A percentile compares a stretch with the other conserved stretches of the same genome.
These are phyloP conservation scores for Solanum commersonii DNA, from an alignment of 257 asterid species.

Conservation along the genomic window DNA sequence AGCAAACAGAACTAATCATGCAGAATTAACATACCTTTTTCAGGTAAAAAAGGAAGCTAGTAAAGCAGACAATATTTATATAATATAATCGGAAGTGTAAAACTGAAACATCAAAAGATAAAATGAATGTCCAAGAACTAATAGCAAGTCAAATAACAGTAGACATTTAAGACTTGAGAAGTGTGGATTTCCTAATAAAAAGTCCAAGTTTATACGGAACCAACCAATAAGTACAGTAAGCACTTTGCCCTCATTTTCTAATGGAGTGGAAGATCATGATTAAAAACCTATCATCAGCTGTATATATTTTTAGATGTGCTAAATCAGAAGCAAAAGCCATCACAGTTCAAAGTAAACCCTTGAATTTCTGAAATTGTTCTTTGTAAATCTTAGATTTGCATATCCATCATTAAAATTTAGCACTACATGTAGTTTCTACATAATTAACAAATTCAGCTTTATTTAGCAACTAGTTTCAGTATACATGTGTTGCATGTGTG, in stretches of 20 bases:
- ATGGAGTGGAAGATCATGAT: background rate
- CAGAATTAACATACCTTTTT: background rate
- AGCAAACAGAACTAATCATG: background rate
- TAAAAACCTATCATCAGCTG: background rate
- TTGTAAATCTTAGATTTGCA: background rate
- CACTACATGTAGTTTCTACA: background rate
- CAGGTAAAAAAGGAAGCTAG: background rate
- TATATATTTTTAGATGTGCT: background rate
- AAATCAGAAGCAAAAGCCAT: background rate
- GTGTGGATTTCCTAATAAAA: background rate
- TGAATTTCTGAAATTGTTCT: background rate
- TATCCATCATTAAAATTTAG: background rate
- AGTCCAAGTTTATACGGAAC: background rate
- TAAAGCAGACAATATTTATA: background rate
- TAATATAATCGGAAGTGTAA: background rate
- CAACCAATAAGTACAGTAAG: background rate
- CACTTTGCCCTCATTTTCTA: background rate
- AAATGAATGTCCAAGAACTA: background rate
- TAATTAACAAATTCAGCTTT: background rate
- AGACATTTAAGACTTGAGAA: background rate
- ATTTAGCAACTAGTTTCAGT: background rate
- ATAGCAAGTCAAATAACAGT: background rate
- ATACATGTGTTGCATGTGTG: background rate
- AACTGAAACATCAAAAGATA: background rate
- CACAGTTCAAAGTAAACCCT: background rate